phyloP scores from a whole-genome alignment of 2,329 filamentous ascomycete species.

The Calonectria multiphialidica region DNA sequence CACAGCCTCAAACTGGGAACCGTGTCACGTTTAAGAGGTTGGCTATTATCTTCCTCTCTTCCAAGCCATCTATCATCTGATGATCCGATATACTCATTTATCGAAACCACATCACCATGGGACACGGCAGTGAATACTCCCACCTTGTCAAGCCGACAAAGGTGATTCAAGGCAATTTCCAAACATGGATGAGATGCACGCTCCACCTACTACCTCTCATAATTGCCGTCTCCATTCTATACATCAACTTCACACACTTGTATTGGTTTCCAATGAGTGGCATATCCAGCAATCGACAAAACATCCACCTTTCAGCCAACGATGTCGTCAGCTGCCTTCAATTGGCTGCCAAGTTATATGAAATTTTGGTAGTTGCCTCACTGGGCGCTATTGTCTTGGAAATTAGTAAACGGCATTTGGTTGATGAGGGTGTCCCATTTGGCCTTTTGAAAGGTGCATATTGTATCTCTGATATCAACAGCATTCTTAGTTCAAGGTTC shows the following conservation, averaged over 20 bases:
- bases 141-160: not conserved
- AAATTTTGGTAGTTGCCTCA: not conserved
- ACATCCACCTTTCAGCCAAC: not conserved
- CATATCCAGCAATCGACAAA: not conserved
- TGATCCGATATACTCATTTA: not conserved
- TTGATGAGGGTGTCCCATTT: not conserved
- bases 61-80: not conserved
- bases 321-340: not conserved
- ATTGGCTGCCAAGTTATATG: not conserved
- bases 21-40: not conserved
- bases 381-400: not conserved
- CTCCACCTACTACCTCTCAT: not conserved
- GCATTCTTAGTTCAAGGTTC: not conserved
- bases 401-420: not conserved
- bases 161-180: not conserved
- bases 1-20: not conserved
- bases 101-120: not conserved
- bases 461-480: not conserved
- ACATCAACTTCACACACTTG: not conserved
- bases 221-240: not conserved
- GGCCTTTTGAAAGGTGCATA: not conserved
- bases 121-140: not conserved
- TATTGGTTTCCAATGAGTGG: not conserved
- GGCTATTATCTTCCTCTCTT: not conserved
- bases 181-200: not conserved